phyloP scores from a whole-genome alignment of 495 filamentous ascomycete species.

The Usnea hakonensis region DNA sequence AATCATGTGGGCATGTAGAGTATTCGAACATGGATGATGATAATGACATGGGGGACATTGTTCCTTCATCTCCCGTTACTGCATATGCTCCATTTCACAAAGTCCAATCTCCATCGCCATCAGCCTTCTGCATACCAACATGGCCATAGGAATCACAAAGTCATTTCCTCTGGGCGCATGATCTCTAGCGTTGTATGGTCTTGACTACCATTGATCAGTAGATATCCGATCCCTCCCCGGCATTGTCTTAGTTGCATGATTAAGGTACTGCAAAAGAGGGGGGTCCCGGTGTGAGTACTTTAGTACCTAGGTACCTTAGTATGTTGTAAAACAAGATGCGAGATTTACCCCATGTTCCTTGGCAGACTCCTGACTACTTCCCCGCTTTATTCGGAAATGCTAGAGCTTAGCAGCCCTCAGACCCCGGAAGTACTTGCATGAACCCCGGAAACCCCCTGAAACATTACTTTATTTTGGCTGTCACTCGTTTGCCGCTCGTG shows the following conservation, averaged over 20 bases:
- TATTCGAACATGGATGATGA: too few species aligned
- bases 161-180: constrained; percentile 11
- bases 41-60: too few species aligned
- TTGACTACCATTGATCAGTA: constrained; percentile 40
- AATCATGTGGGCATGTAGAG: too few species aligned
- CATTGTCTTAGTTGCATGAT: background rate
- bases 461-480: background rate
- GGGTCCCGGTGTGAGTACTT: too few species aligned
- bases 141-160: background rate
- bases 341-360: constrained; percentile 1
- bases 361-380: background rate
- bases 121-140: background rate
- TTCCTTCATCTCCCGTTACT: background rate
- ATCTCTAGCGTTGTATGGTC: background rate
- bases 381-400: background rate
- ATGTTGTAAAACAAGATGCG: too few species aligned
- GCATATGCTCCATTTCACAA: background rate
- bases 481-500: background rate
- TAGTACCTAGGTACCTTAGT: background rate
- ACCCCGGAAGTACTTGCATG: background rate
- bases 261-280: too few species aligned
- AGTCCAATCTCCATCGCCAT: too few species aligned
- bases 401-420: background rate
- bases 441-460: background rate
- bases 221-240: background rate